Base-by-base conservation (phyloP, 1,284 basidiomycete genomes). In the Leccinum fallax region DNA sequence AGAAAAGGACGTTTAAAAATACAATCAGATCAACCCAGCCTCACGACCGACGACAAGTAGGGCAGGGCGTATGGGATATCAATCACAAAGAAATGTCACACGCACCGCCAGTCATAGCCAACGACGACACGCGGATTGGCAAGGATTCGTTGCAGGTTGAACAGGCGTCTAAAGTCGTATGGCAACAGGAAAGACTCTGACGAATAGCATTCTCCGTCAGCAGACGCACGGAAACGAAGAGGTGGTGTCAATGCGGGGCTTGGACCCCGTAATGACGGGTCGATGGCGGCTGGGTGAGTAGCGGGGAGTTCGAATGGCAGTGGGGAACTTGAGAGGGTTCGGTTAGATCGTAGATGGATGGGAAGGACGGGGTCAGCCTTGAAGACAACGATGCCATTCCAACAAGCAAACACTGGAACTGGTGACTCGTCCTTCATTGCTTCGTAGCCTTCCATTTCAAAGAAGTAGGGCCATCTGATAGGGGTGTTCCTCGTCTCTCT, bases 381-480 rank as follows among this genome's bases (percentile, higher is more conserved):
- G 66, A 86, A 82, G 0, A 78, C 81, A 49, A 81, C 79, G 60
- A 84, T 82, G 28, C 86, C 86, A 69, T 87, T 87, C 86, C 86
- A 86, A 72, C 85, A 87, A 0, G 81, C 69, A 56, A 82, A 80
- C 5, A 85, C 84, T 9, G 80, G 78, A n/a, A 83, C 79, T 1
- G 81, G 80, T 38, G 77, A 72, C 34, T 80, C 79, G 32, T 63
- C 61, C 59, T 72, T 71, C 61, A 81, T 74, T n/a, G 79, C 71
- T 64, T 70, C 56, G 70, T 71, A 64, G 65, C 70, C 67, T 66
- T 70, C 51, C 61, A 66, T 60, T 61, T 83, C 80, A 63, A 80
- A 75, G 65, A 85, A 81, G 67, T 81, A 85, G 0, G 85, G 85
- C 82, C 82, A 86, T 61, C 81, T 77, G 10, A 19, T 10, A 32